phyloP scores from a whole-genome alignment of 2,329 filamentous ascomycete genomes.

The Catunica adiposa region DNA sequence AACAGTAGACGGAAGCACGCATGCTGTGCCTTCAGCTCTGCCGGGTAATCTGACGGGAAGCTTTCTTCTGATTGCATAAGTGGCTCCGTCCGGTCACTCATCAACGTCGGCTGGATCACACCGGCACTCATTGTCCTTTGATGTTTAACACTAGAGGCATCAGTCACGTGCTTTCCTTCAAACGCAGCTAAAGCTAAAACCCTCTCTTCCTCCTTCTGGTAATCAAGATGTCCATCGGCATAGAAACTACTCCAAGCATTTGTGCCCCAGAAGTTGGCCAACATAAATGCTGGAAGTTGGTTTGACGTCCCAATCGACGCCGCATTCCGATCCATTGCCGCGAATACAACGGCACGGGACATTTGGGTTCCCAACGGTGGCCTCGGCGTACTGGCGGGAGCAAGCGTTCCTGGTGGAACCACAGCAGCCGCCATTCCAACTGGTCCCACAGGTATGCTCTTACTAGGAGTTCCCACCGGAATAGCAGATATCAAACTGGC shows the following conservation, averaged over 20 bases:
- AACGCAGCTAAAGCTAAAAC: conserved; percentile 10
- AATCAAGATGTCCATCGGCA: conserved; percentile 17
- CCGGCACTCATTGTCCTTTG: conserved; percentile 15
- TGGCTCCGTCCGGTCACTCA: conserved; percentile 3
- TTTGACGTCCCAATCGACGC: conserved; percentile 44
- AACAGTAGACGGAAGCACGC: conserved; percentile 88
- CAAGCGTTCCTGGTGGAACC: conserved; percentile 44
- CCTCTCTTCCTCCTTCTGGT: conserved; percentile 12
- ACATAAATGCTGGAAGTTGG: conserved; percentile 64
- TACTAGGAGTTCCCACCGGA: conserved; percentile 2
- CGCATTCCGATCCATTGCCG: conserved; percentile 60
- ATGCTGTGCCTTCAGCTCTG: conserved; percentile 69
- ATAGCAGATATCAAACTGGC: conserved; percentile 64
- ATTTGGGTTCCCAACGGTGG: conserved; percentile 72
- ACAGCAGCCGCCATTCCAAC: conserved; percentile 22
- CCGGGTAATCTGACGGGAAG: conserved; percentile 63
- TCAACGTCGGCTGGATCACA: conserved; percentile 9
- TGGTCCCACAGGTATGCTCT: background rate
- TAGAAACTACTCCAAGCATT: conserved; percentile 48
- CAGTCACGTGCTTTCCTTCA: conserved; percentile 11
- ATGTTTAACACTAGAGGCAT: conserved; percentile 11
- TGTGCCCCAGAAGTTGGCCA: conserved; percentile 90
- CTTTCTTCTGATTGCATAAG: conserved; percentile 22
- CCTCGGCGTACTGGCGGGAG: conserved; percentile 66
- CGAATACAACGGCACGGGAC: conserved; percentile 68